Evolutionary conservation across 2,329 filamentous ascomycete species (phyloP).

Genomic region (Ampelomyces quisqualis): DNA sequence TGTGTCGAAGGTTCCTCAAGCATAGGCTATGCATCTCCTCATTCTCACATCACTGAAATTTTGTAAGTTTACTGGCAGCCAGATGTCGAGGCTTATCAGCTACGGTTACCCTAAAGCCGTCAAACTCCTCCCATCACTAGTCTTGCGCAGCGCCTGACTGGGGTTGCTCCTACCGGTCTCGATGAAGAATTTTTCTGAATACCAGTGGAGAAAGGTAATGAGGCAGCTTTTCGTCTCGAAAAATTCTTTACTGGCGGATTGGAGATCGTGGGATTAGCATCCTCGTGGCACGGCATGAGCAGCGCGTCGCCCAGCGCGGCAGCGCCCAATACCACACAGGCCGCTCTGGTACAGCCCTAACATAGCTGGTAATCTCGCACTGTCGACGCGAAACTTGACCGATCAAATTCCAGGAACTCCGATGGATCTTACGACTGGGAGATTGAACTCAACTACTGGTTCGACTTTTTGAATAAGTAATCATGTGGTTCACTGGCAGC

Average conservation of each 20-base stretch:
- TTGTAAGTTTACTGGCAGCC: slow-evolving; percentile 14
- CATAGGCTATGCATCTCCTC: background rate
- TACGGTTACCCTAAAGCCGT: slow-evolving; percentile 40
- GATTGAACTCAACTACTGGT: slow-evolving; percentile 64
- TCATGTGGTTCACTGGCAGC: slow-evolving; percentile 64
- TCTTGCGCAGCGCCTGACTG: slow-evolving; percentile 33
- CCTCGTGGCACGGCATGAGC: slow-evolving; percentile 64
- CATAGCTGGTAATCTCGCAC: slow-evolving; percentile 58
- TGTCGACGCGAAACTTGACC: slow-evolving; percentile 63
- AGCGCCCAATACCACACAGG: slow-evolving; percentile 58
- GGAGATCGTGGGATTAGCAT: slow-evolving; percentile 62
- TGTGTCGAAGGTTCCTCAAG: background rate
- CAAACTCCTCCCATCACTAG: slow-evolving; percentile 33
- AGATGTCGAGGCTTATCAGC: slow-evolving; percentile 35
- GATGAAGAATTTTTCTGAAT: slow-evolving; percentile 40
- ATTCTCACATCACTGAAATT: background rate
- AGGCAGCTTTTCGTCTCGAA: slow-evolving; percentile 65
- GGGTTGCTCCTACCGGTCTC: slow-evolving; percentile 27
- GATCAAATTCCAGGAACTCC: slow-evolving; percentile 59
- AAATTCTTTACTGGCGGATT: slow-evolving; percentile 66
- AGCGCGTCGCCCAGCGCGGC: slow-evolving; percentile 53
- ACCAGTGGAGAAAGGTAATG: slow-evolving; percentile 46
- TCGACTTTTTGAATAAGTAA: slow-evolving; percentile 60
- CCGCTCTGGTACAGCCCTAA: slow-evolving; percentile 50
- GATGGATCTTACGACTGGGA: slow-evolving; percentile 67